These are phyloP conservation scores for Microsporum canis DNA, from an alignment of 2,329 filamentous ascomycete genomes.

Conservation along the genomic window DNA sequence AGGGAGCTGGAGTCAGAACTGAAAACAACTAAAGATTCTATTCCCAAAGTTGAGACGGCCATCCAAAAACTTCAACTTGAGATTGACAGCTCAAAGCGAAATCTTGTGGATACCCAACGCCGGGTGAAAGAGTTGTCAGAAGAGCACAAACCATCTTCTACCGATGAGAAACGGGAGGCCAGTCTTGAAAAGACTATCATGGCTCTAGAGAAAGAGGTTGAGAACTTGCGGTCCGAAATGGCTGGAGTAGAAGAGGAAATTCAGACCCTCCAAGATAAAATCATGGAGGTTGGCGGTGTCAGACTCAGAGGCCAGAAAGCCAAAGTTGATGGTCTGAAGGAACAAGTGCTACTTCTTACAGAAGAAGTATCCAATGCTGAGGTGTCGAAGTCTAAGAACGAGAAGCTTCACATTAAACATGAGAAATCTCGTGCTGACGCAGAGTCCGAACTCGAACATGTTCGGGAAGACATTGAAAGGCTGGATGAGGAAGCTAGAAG, in stretches of 20 bases:
- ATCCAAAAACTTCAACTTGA: slow-evolving; percentile 87
- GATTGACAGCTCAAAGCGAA: slow-evolving; percentile 72
- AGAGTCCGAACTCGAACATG: slow-evolving; percentile 62
- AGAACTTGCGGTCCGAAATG: slow-evolving; percentile 72
- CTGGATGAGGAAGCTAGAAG: slow-evolving; percentile 67
- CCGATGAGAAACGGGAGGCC: slow-evolving; percentile 63
- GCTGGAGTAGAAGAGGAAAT: slow-evolving; percentile 86
- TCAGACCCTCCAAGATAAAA: slow-evolving; percentile 83
- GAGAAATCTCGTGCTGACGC: slow-evolving; percentile 72
- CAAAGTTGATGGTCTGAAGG: slow-evolving; percentile 79
- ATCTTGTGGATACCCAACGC: slow-evolving; percentile 70
- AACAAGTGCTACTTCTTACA: slow-evolving; percentile 66
- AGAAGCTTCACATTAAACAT: slow-evolving; percentile 81
- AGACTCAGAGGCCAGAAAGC: slow-evolving; percentile 80
- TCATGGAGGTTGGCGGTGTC: slow-evolving; percentile 96
- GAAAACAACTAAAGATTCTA: slow-evolving; percentile 60
- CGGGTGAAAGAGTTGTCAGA: slow-evolving; percentile 73
- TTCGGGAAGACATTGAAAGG: slow-evolving; percentile 61
- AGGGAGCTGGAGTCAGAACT: slow-evolving; percentile 64
- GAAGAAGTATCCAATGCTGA: slow-evolving; percentile 80
- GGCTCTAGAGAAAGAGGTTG: slow-evolving; percentile 64
- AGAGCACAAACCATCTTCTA: slow-evolving; percentile 69
- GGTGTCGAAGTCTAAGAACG: slow-evolving; percentile 78
- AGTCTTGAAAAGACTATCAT: slow-evolving; percentile 67
- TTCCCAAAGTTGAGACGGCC: slow-evolving; percentile 76